A percentile compares a stretch with the other conserved stretches of the same genome.
These are phyloP conservation scores for Solanum corneliomulleri DNA, from an alignment of 257 asterid genomes.

Conservation along the genomic window DNA sequence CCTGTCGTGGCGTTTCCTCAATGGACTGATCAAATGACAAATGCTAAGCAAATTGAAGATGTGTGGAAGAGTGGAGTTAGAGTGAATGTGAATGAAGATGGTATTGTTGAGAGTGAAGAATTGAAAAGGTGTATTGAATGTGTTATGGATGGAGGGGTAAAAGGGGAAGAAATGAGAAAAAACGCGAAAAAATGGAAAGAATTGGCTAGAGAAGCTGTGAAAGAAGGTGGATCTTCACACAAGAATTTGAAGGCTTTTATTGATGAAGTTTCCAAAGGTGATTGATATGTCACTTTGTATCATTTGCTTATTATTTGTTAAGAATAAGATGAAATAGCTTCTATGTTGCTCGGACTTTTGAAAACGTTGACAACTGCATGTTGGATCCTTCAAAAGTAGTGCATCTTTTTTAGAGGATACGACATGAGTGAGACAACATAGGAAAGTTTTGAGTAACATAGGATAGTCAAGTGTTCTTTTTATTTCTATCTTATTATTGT, in stretches of 20 bases:
- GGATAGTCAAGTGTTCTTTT: background rate
- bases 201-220: slow-evolving; percentile 9
- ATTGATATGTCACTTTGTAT: background rate
- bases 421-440: background rate
- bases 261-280: background rate
- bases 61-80: slow-evolving; percentile 17
- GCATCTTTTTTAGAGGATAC: background rate
- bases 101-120: slow-evolving; percentile 7
- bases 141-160: slow-evolving; percentile 9
- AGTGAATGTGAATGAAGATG: slow-evolving; percentile 3
- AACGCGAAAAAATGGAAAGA: slow-evolving; percentile 14
- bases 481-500: background rate
- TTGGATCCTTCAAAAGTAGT: background rate
- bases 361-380: background rate
- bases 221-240: slow-evolving; percentile 15
- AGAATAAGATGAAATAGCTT: background rate
- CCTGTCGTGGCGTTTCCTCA: slow-evolving; percentile 19
- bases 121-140: slow-evolving; percentile 7
- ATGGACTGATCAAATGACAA: slow-evolving; percentile 22
- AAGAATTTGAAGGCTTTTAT: slow-evolving; percentile 3
- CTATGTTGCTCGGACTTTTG: background rate
- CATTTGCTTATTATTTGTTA: background rate
- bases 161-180: background rate
- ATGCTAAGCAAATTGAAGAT: slow-evolving; percentile 13
- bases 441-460: background rate